phyloP scores from a whole-genome alignment of 768 basidiomycete species.

The Leccinum incarnatum region DNA sequence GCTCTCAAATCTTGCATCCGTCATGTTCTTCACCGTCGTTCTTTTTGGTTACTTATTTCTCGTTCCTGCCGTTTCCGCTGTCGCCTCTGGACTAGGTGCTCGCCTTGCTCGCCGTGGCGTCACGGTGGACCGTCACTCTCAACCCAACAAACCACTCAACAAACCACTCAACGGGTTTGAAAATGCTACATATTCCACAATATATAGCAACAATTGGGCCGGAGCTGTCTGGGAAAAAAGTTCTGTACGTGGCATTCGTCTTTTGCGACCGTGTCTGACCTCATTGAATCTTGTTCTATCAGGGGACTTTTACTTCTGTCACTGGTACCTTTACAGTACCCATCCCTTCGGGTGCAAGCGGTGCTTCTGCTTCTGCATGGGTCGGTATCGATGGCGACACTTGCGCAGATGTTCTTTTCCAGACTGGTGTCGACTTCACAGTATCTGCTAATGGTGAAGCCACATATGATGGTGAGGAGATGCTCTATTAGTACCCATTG shows the following conservation, averaged over 20 bases:
- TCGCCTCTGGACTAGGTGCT: background rate
- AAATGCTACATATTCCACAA: background rate
- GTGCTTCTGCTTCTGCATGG: constrained; percentile 5
- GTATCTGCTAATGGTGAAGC: background rate
- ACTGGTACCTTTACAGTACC: constrained; percentile 11
- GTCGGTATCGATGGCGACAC: constrained; percentile 13
- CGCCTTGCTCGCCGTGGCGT: background rate
- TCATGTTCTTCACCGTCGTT: background rate
- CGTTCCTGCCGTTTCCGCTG: background rate
- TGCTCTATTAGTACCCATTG: no score
- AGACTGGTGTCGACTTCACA: constrained; percentile 1
- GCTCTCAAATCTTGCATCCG: background rate
- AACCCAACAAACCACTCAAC: background rate
- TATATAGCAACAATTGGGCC: constrained; percentile 11
- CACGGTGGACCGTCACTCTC: background rate
- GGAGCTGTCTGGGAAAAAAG: constrained; percentile 2
- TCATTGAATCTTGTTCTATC: background rate
- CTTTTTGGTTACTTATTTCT: background rate
- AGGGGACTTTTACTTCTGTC: constrained; percentile 10
- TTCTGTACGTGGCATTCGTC: background rate
- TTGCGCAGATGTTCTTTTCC: constrained; percentile 2
- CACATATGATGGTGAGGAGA: background rate
- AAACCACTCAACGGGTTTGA: background rate
- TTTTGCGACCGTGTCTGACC: background rate
- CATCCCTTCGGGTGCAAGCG: background rate